Evolutionary conservation across 768 basidiomycete species (phyloP), one percentile per base, ranked within the genome.

Genomic region (Lactifluus rugatus): DNA sequence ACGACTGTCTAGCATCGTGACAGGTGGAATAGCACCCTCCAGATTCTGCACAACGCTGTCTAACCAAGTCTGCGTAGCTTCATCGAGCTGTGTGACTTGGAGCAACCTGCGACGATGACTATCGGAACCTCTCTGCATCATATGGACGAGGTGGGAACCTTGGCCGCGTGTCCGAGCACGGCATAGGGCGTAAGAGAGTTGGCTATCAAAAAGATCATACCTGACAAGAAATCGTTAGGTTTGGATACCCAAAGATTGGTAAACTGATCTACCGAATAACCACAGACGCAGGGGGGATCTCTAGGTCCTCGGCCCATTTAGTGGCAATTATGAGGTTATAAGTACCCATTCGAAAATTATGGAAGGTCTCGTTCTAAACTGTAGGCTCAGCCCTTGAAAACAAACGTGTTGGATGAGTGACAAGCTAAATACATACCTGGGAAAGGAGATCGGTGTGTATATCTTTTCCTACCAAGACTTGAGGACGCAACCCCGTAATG

Each of bases 251-350:
- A 39, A 52, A 1, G 25, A 16, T 19, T 25, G 37, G n/a, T 45
- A 50, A 31, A 14, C 14, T 49, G 14, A 63, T 78, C 47, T 59
- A 87, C 87, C 83, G 75, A 64, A 90, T 76, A 10, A 90, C 77
- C 28, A 84, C 70, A 7, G 78, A 75, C 7, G 76, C 78, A 31
- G 75, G 75, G 6, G 83, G 80, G 26, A 86, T 53, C 48, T 82
- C 82, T 11, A 85, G 62, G 65, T 85, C 84, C 66, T 85, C 81
- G 5, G 75, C 69, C 1, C 76, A 74, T 63, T 81, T 81, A 1
- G 81, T 83, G 28, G 78, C 72, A 32, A 91, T 72, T 32, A 89
- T 70, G 10, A 89, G 71, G 66, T 91, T 91, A 61, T 74, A 76
- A 10, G 74, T 75, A 3, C 86, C 87, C 26, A 68, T 64, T 25